Base-by-base conservation (phyloP, 768 basidiomycete species). In the Collybia mongolica region DNA sequence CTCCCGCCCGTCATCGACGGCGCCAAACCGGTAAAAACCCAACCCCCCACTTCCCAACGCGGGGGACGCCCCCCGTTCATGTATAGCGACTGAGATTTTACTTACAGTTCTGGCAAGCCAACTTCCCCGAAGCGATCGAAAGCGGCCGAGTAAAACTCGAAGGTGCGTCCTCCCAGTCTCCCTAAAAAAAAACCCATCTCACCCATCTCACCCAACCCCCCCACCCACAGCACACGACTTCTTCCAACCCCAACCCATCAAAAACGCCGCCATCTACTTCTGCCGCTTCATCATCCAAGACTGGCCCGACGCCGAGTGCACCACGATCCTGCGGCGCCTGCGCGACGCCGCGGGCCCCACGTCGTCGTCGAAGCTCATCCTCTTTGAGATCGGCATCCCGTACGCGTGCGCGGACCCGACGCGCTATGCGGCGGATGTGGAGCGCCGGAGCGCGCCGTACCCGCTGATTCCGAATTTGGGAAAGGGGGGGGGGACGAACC, bases 231-330 rank as follows among this genome's bases (percentile, higher is more conserved):
- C 36, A 0, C 66, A 70, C 41, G 56, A 68, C 49, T 71, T 71
- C 57, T 67, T 71, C 54, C 51, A 39, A 3, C 59, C 68, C 19
- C 62, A 69, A 36, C 61, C 64, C 7, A 52, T 64, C 29, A 58
- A 60, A 47, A 52, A 52, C 20, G 65, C 66, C 32, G 52, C 56
- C 9, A 45, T 66, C 6, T 67, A 63, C 52, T 61, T 64, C 54
- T 40, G 63, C 17, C 60, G 68, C 18, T 49, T 58, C 6, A 60
- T 69, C 48, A 50, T 70, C 35, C 72, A 73, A 46, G 68, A 73
- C 49, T 69, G 61, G 60, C 44, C 60, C 8, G 58, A 62, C 37
- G 23, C 28, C 19, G 55, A 60, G 19, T 52, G 54, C 4, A 59
- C 57, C n/a, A 52, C 53, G 29, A 69, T 70, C 23, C 53, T 71